Evolutionary conservation across 345 rosid species (phyloP).

Genomic region (Ceriops tagal): DNA sequence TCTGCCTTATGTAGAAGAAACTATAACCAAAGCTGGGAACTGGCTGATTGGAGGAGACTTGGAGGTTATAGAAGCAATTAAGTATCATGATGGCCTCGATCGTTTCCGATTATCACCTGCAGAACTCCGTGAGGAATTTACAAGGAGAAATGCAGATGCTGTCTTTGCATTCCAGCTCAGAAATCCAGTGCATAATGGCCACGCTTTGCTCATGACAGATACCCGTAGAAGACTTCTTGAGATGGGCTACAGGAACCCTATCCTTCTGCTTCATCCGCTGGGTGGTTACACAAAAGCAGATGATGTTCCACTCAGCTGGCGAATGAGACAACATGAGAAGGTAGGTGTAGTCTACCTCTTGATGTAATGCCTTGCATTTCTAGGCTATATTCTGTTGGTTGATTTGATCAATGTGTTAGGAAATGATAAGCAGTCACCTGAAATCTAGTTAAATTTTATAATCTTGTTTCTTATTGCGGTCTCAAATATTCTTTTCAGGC

Average conservation of each 20-base stretch:
- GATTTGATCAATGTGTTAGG: background rate
- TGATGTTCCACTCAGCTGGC: slow-evolving; percentile 97
- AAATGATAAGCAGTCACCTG: background rate
- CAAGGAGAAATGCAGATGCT: slow-evolving; percentile 87
- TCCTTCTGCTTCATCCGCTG: slow-evolving; percentile 90
- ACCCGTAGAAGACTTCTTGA: slow-evolving; percentile 88
- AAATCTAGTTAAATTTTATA: background rate
- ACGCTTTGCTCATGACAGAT: slow-evolving; percentile 93
- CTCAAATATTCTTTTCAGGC: background rate
- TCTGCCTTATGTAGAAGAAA: slow-evolving; percentile 79
- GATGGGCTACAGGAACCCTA: slow-evolving; percentile 91
- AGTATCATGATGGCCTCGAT: slow-evolving; percentile 86
- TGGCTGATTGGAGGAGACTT: slow-evolving; percentile 97
- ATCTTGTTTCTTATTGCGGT: background rate
- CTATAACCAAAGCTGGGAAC: slow-evolving; percentile 68
- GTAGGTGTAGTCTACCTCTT: slow-evolving; percentile 23
- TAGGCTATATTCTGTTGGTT: background rate
- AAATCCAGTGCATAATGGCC: slow-evolving; percentile 98
- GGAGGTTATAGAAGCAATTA: slow-evolving; percentile 84
- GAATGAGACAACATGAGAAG: slow-evolving; percentile 98
- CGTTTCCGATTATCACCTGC: slow-evolving; percentile 85
- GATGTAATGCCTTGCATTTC: background rate
- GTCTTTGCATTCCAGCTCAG: slow-evolving; percentile 98
- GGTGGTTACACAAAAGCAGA: slow-evolving; percentile 98
- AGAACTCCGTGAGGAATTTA: slow-evolving; percentile 70